These are phyloP conservation scores for Fraxinus greggii DNA, from an alignment of 305 asterid genomes.

Conservation along the genomic window DNA sequence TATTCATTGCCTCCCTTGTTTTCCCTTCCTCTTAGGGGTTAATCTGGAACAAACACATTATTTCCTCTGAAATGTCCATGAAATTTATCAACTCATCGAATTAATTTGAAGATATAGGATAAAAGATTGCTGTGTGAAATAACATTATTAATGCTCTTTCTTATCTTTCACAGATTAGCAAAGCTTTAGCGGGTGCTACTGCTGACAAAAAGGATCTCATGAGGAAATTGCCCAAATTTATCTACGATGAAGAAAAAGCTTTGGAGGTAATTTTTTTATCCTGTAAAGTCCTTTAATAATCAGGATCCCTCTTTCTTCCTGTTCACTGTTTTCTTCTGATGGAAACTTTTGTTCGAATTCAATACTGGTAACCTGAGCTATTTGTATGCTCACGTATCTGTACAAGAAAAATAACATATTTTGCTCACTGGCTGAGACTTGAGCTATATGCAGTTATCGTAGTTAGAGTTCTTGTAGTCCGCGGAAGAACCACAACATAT, in stretches of 20 bases:
- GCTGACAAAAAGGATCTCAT: conserved; percentile 77
- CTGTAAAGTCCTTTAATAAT: background rate
- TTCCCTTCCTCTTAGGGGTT: background rate
- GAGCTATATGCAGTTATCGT: background rate
- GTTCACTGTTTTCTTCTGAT: background rate
- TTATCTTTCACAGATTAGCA: conserved; percentile 62
- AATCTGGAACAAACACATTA: background rate
- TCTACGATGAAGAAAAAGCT: conserved; percentile 85
- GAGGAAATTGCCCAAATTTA: conserved; percentile 85
- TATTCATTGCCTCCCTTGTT: background rate
- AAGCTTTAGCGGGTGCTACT: conserved; percentile 70
- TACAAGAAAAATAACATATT: background rate
- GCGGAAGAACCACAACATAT: background rate
- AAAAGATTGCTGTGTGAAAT: background rate
- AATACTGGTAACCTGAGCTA: background rate
- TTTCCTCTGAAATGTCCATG: background rate
- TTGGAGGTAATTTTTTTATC: conserved; percentile 51
- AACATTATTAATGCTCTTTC: conserved; percentile 6
- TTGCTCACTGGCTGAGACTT: background rate
- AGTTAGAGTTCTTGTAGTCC: conserved; percentile 4
- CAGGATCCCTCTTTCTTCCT: background rate
- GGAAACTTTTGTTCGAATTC: background rate
- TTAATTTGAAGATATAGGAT: background rate
- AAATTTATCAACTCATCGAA: background rate
- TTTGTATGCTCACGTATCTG: background rate